Conservation (phyloP, 371 early-diverging fungal species). For the Circinella minor region DNA sequence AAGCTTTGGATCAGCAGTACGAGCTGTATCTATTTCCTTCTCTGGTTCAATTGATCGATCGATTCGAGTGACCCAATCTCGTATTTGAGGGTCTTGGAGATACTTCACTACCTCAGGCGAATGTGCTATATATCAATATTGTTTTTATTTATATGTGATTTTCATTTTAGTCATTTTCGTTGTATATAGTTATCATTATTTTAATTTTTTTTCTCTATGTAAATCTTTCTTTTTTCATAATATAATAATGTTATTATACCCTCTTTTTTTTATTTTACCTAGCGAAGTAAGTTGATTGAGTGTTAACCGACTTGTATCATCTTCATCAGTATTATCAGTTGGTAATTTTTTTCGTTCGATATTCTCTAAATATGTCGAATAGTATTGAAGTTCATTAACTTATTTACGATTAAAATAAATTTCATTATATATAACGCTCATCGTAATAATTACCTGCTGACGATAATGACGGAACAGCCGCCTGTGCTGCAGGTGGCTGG, state of each 20-base stretch:
- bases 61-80: slow-evolving; percentile 29
- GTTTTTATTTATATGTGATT: not conserved
- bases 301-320: slow-evolving; percentile 10
- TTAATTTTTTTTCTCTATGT: slow-evolving; percentile 10
- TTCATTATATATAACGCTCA: not conserved
- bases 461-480: not conserved
- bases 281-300: slow-evolving; percentile 8
- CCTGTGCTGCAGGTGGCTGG: not conserved
- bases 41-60: slow-evolving; percentile 38
- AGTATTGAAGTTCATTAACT: too few species aligned
- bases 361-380: too few species aligned
- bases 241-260: not conserved
- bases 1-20: slow-evolving; percentile 15
- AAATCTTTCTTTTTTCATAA: not conserved
- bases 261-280: slow-evolving; percentile 4
- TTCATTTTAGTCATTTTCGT: not conserved
- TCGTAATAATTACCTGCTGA: not conserved
- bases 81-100: slow-evolving; percentile 34
- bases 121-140: slow-evolving; percentile 17
- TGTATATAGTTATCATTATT: not conserved
- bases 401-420: not conserved
- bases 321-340: slow-evolving; percentile 6
- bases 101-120: slow-evolving; percentile 40
- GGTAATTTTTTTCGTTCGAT: slow-evolving; percentile 9
- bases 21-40: slow-evolving; percentile 15